Evolutionary conservation across 768 basidiomycete species (phyloP).

Genomic region (Sporobolomyces roseus): DNA sequence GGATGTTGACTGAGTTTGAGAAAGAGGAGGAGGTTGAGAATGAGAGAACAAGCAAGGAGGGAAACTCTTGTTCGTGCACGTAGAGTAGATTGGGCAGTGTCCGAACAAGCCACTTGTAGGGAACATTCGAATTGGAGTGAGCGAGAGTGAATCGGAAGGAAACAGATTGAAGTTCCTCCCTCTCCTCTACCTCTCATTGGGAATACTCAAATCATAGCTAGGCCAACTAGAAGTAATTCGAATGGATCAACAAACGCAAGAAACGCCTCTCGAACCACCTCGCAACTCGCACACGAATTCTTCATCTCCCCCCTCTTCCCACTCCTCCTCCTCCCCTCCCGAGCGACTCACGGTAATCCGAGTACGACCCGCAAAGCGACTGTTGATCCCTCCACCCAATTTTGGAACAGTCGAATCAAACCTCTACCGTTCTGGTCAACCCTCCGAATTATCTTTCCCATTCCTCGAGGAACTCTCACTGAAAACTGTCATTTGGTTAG

Average conservation of each 20-base stretch:
- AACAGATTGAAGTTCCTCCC: too few relatives aligned
- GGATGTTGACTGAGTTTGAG: not conserved
- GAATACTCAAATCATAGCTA: too few relatives aligned
- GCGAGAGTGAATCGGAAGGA: too few relatives aligned
- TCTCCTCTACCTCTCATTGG: too few relatives aligned
- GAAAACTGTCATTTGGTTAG: conserved; percentile 49
- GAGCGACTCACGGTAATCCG: conserved; percentile 17
- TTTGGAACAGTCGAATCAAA: conserved; percentile 50
- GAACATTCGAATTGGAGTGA: conserved; percentile 15
- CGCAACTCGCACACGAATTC: too few relatives aligned
- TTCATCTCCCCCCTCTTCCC: too few relatives aligned
- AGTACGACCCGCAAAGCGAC: conserved; percentile 12
- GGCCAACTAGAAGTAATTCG: too few relatives aligned
- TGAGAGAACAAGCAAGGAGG: conserved; percentile 1
- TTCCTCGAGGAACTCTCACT: conserved; percentile 42
- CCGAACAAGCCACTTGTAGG: conserved; percentile 23
- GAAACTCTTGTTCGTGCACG: conserved; percentile 8
- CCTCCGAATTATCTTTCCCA: conserved; percentile 44
- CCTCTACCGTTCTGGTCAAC: conserved; percentile 50
- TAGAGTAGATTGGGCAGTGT: conserved; percentile 10
- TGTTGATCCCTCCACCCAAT: conserved; percentile 48
- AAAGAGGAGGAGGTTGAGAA: not conserved
- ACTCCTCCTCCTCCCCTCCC: not conserved
- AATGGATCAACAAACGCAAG: too few relatives aligned
- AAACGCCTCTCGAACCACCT: too few relatives aligned